Base-by-base conservation (phyloP, 2,329 filamentous ascomycete species). In the Talaromyces sp. region DNA sequence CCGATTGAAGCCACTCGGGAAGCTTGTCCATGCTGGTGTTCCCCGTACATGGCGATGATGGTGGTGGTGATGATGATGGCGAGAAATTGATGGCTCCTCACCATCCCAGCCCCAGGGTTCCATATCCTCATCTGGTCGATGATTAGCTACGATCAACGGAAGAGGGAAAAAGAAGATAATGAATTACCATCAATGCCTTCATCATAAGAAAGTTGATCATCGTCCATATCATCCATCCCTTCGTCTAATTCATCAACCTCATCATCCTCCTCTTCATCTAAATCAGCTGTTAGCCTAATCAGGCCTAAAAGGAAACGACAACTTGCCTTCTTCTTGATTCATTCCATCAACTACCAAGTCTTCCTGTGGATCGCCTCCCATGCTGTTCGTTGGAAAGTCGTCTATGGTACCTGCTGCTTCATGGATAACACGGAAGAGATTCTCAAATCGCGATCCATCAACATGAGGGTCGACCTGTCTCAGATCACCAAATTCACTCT, bases 1-100 rank as follows among this genome's bases (percentile, higher is more conserved):
- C 63, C 83, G 81, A 68, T 86, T 84, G 44, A 84, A 82, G 66
- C 83, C 80, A 39, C 83, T 81, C 65, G 84, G 81, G 69, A 88
- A 85, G 68, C 87, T 80, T 66, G 87, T 87, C 72, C 90, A 88
- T 14, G 87, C 84, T 66, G 84, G 84, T 69, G 82, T 73, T 55
- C 82, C 82, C 63, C 83, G 83, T 68, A 86, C 82, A 63, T 81
- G 80, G 58, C 77, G 76, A 66, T 82, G 62, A 57, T 63, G 61
- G 57, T 63, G 61, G 25, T 60, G 58, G 16, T 63, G 80, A 54
- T 54, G 48, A 67, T 79, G 77, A 60, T 75, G 74, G 48, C 76
- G 72, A 62, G 75, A 67, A 55, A 70, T 60, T 65, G 73, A 67
- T 60, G 73, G 85, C 58, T 91, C 89, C 50, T 81, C 76, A 33